Evolutionary conservation across 2,329 filamentous ascomycete species (phyloP), one percentile per base, ranked within the genome.

Genomic region (Hypomyces perniciosus): DNA sequence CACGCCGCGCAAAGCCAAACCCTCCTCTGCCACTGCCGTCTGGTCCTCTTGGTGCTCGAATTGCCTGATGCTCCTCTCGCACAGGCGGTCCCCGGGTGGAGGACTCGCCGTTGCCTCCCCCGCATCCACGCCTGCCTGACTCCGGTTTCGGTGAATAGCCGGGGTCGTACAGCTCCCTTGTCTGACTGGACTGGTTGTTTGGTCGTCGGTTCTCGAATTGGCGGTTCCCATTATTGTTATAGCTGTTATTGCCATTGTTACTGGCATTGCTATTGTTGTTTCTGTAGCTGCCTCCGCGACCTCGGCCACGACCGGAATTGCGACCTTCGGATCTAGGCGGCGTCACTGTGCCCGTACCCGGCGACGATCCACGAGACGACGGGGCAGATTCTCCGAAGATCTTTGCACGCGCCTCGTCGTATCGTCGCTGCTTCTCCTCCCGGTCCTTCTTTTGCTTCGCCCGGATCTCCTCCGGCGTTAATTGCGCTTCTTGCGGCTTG

Each of bases 381-480:
- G 73, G 68, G 33, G 68, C 72, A 8, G 73, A 71, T 33, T 80
- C 82, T 20, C 90, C 90, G 67, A 96, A 92, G 50, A 96, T 85
- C 65, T 90, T 86, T 60, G 92, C 89, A 30, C 92, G 80, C 5
- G 85, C 88, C 71, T 96, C 90, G 54, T 95, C 88, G 65, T 96
- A 96, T 54, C 87, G 86, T 51, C 84, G 84, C 72, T 95, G 88
- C 72, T 93, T 96, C 71, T 95, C 90, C 63, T 95, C 90, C 8
- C 84, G 80, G 60, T 95, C 89, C 44, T 80, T 78, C 65, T 90
- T 83, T 48, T 91, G 88, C 62, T 86, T 86, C 27, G 83, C 80
- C 55, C 87, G 83, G 33, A 90, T 80, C 71, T 96, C 86, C 60
- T 92, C 88, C 4, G 85, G 80, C 0, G 82, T 86, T 40, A 82